Percentiles rank a stretch among this genome's conserved stretches.
These are phyloP conservation scores for Curvularia hawaiiensis DNA, from an alignment of 2,329 filamentous ascomycete genomes.

Conservation along the genomic window DNA sequence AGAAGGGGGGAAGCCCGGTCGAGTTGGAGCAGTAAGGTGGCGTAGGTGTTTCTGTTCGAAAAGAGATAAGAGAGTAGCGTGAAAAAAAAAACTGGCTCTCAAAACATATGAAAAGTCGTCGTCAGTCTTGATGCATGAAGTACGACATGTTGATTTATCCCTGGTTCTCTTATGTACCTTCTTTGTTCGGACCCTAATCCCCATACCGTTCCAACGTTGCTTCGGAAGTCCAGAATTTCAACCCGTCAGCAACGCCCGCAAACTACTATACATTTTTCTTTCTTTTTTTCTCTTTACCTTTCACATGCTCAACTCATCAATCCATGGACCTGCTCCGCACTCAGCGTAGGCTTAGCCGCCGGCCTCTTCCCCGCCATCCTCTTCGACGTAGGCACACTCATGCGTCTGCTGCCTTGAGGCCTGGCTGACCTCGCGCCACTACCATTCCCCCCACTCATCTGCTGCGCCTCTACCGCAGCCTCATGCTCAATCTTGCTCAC, in stretches of 20 bases:
- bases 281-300: too few relatives aligned
- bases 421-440: neutral
- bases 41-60: too few relatives aligned
- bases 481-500: conserved; percentile 46
- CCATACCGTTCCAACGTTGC: too few relatives aligned
- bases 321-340: conserved; percentile 33
- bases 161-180: neutral
- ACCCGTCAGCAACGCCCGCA: too few relatives aligned
- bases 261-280: too few relatives aligned
- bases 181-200: neutral
- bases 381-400: conserved; percentile 10
- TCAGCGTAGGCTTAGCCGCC: conserved; percentile 27
- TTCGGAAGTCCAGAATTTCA: too few relatives aligned
- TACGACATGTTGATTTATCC: neutral
- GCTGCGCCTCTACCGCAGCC: conserved; percentile 41
- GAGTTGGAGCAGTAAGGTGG: conserved; percentile 19
- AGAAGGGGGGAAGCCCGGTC: conserved; percentile 43
- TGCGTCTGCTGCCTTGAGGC: neutral
- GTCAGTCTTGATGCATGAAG: neutral
- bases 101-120: neutral
- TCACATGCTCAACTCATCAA: conserved; percentile 25
- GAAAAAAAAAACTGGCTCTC: neutral
- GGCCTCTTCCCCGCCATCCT: conserved; percentile 23
- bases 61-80: neutral
- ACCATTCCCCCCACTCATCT: conserved; percentile 9